A percentile compares a stretch with the other conserved stretches of the same genome.
Evolutionary conservation across 2,329 filamentous ascomycete species (phyloP).

Genomic region (Alternaria metachromatica): DNA sequence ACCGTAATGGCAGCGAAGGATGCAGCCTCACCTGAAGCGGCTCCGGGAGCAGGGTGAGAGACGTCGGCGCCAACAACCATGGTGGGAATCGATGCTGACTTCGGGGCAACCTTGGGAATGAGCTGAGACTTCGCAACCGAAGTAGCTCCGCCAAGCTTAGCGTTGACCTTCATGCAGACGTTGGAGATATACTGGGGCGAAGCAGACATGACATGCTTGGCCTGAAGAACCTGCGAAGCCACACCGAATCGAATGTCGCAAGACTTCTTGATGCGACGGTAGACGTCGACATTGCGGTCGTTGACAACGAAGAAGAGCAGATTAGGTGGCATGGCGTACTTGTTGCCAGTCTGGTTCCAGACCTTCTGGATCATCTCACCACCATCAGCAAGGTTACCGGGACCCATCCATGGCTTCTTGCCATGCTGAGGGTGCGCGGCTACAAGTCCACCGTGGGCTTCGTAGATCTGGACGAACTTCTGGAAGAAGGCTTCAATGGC

Average conservation of each 20-base stretch:
- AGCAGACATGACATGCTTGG: conserved; percentile 70
- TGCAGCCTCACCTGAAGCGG: conserved; percentile 52
- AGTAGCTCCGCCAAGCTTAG: conserved; percentile 88
- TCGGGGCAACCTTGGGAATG: conserved; percentile 36
- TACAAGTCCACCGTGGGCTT: conserved; percentile 66
- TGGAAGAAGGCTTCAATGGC: conserved; percentile 62
- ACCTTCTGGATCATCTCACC: conserved; percentile 62
- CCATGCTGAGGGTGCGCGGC: conserved; percentile 33
- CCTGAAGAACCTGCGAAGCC: conserved; percentile 81
- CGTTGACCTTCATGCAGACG: conserved; percentile 95
- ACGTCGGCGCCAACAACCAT: conserved; percentile 93
- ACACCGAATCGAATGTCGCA: conserved; percentile 86
- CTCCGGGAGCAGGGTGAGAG: conserved; percentile 76
- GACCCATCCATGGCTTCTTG: conserved; percentile 42
- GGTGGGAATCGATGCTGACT: conserved; percentile 53
- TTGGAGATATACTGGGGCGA: conserved; percentile 90
- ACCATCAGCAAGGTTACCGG: conserved; percentile 41
- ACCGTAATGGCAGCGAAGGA: conserved; percentile 90
- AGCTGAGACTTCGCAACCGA: conserved; percentile 56
- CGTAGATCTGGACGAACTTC: conserved; percentile 68
- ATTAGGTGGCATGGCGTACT: conserved; percentile 67
- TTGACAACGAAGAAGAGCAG: conserved; percentile 81
- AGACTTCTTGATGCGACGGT: conserved; percentile 87
- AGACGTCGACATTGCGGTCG: conserved; percentile 73
- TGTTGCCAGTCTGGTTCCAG: conserved; percentile 62